Evolutionary conservation across 1,284 basidiomycete species (phyloP).

Genomic region (Earliella scabrosa): DNA sequence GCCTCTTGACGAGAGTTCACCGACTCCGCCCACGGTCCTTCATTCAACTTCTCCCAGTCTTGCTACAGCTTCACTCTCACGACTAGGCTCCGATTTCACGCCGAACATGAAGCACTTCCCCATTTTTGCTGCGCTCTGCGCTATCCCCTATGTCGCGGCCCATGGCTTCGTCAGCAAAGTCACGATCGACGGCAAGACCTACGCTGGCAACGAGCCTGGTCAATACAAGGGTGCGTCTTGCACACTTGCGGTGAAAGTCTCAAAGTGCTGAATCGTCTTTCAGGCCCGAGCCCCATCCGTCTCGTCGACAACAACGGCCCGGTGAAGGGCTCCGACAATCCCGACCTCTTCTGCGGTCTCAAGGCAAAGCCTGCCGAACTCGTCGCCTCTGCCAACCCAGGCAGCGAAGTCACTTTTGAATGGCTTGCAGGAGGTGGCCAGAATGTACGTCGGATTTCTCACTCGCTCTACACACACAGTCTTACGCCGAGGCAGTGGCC

Average conservation of each 20-base stretch:
- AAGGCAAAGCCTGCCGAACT: conserved; percentile 53
- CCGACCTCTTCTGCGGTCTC: conserved; percentile 67
- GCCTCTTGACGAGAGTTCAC: neutral
- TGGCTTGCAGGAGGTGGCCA: conserved; percentile 56
- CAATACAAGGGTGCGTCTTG: conserved; percentile 30
- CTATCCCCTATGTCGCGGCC: conserved; percentile 21
- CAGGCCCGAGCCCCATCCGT: conserved; percentile 56
- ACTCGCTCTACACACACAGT: neutral
- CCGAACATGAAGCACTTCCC: conserved; percentile 23
- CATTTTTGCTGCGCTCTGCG: conserved; percentile 20
- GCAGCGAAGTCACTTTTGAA: conserved; percentile 58
- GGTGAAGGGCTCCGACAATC: conserved; percentile 65
- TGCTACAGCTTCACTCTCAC: neutral
- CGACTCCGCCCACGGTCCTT: neutral
- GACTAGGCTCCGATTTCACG: neutral
- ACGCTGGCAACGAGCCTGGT: conserved; percentile 32
- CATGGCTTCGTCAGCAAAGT: conserved; percentile 28
- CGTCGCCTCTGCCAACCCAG: conserved; percentile 65
- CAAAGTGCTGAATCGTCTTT: neutral
- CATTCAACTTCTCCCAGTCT: neutral
- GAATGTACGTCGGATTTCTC: conserved; percentile 43
- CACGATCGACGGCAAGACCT: conserved; percentile 26
- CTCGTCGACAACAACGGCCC: conserved; percentile 59
- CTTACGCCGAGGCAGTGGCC: conserved; percentile 65
- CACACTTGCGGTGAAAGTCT: neutral